A percentile compares a stretch with the other conserved stretches of the same genome.
Evolutionary conservation across 495 filamentous ascomycete genomes (phyloP).

Genomic region (Podospora anserina): DNA sequence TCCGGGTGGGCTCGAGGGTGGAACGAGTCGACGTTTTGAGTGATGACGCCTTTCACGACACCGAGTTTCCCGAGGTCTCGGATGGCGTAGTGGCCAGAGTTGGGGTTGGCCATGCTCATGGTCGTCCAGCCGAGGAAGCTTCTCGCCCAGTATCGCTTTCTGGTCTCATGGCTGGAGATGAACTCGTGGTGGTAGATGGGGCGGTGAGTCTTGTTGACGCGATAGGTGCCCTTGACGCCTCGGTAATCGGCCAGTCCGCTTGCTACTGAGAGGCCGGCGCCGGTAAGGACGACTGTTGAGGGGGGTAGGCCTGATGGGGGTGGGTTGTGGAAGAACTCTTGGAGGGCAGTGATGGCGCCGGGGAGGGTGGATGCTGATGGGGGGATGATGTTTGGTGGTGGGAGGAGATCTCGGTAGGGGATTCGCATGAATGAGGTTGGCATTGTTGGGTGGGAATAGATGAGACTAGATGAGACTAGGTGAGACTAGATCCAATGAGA

Average conservation of each 20-base stretch:
- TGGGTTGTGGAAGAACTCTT: constrained; percentile 65
- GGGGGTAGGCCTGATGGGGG: constrained; percentile 44
- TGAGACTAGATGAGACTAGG: not conserved
- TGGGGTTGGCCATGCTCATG: constrained; percentile 72
- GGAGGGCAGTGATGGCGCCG: constrained; percentile 73
- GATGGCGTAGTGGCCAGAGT: constrained; percentile 74
- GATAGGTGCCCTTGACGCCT: constrained; percentile 85
- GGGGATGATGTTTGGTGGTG: constrained; percentile 74
- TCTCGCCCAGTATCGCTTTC: constrained; percentile 94
- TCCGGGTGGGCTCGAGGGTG: constrained; percentile 74
- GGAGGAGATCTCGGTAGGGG: constrained; percentile 81
- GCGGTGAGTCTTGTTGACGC: constrained; percentile 80
- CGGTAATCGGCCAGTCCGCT: constrained; percentile 93
- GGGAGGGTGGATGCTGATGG: constrained; percentile 60
- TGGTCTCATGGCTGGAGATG: constrained; percentile 70
- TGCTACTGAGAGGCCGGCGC: constrained; percentile 89
- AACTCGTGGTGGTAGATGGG: constrained; percentile 96
- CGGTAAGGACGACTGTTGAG: constrained; percentile 71
- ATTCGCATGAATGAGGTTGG: constrained; percentile 63
- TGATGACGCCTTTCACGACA: constrained; percentile 72
- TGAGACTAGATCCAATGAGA: not conserved
- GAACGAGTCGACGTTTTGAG: constrained; percentile 96
- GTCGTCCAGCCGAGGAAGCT: constrained; percentile 91
- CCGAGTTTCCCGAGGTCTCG: constrained; percentile 66
- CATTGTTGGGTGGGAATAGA: constrained; percentile 13